phyloP scores from a whole-genome alignment of 345 rosid species.

The Erucastrum elatum region DNA sequence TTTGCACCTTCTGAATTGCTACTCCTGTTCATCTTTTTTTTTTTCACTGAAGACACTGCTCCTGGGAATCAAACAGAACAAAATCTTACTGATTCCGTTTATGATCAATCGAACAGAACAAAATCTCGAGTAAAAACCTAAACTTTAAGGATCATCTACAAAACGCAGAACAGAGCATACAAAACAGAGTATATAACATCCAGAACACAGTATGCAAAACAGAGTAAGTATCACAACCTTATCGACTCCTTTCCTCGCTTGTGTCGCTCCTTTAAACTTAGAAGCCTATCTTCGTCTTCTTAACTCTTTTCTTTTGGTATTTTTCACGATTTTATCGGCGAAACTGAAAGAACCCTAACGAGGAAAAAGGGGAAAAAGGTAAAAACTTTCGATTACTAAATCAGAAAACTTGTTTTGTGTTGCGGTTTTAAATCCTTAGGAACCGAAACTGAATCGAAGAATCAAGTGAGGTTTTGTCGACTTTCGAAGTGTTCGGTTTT shows the following conservation, averaged over 20 bases:
- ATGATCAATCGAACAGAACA: slow-evolving; percentile 20
- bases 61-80: slow-evolving; percentile 10
- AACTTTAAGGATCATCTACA: background rate
- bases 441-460: slow-evolving; percentile 20
- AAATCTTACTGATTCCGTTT: background rate
- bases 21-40: slow-evolving; percentile 44
- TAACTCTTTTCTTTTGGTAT: background rate
- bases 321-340: slow-evolving; percentile 9
- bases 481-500: slow-evolving; percentile 10
- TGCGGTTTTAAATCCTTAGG: background rate
- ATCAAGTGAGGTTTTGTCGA: slow-evolving; percentile 18
- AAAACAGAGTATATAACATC: background rate
- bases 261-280: background rate
- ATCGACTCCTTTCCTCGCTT: background rate
- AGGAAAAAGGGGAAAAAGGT: background rate
- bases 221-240: slow-evolving; percentile 28
- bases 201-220: background rate
- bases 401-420: background rate
- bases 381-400: background rate
- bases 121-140: slow-evolving; percentile 17
- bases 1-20: slow-evolving; percentile 66
- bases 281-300: background rate
- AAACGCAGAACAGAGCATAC: background rate
- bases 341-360: slow-evolving; percentile 38
- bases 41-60: slow-evolving; percentile 25